phyloP scores from a whole-genome alignment of 1,284 basidiomycete species.

The Cystodermella granulosa region DNA sequence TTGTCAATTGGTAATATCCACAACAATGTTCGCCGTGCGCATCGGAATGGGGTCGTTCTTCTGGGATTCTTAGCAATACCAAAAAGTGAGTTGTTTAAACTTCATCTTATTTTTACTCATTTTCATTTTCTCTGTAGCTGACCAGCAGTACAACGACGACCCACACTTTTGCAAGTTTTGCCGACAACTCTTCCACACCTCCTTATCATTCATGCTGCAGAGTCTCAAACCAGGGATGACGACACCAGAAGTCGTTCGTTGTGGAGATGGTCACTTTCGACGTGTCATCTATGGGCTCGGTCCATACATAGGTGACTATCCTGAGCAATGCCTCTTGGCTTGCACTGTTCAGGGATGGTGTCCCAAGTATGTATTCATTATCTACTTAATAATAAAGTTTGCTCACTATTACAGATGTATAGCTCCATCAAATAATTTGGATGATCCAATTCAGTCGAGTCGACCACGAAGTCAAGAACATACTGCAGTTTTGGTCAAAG shows the following conservation, averaged over 20 bases:
- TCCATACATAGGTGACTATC: slow-evolving; percentile 36
- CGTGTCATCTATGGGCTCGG: slow-evolving; percentile 27
- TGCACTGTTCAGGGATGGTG: slow-evolving; percentile 32
- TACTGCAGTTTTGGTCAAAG: slow-evolving; percentile 8
- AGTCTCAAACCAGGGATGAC: slow-evolving; percentile 27
- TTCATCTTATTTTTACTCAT: not conserved
- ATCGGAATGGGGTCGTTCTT: slow-evolving; percentile 1
- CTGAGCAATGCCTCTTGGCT: slow-evolving; percentile 25
- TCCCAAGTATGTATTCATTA: slow-evolving; percentile 17
- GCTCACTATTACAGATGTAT: slow-evolving; percentile 9
- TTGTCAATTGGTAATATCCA: not conserved
- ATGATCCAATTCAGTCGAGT: slow-evolving; percentile 1
- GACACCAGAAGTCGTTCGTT: slow-evolving; percentile 21
- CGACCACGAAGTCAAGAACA: slow-evolving; percentile 4
- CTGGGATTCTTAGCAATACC: slow-evolving; percentile 5
- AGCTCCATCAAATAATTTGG: slow-evolving; percentile 6
- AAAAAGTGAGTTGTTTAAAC: slow-evolving; percentile 13
- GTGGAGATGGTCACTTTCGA: slow-evolving; percentile 24
- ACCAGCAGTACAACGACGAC: slow-evolving; percentile 9
- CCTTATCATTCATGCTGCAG: slow-evolving; percentile 19
- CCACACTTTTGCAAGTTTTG: slow-evolving; percentile 23
- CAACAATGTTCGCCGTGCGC: not conserved
- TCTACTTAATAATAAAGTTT: not conserved
- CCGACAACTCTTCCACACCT: slow-evolving; percentile 31
- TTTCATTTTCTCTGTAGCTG: slow-evolving; percentile 1